Base-by-base conservation (phyloP, 345 rosid species). In the Arabidopsis arenosa region DNA sequence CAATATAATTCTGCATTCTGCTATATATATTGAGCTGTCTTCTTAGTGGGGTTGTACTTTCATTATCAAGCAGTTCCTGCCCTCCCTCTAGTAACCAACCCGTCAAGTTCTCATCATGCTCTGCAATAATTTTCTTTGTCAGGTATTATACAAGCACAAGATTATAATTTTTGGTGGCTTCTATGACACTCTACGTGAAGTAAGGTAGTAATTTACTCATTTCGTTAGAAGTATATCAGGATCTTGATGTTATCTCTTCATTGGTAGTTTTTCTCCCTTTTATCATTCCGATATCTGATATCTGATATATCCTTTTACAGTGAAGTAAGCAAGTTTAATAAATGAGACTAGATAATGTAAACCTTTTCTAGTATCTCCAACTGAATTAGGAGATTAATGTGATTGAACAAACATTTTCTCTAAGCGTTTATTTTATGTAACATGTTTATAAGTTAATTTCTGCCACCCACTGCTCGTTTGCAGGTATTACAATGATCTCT, bases 161-260 rank as follows among this genome's bases (percentile, higher is more conserved):
- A 86, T 94, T 74, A 80, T 94, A 66, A 77, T 90, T 76, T 94
- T 94, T 73, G 98, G 98, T 66, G 98, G 98, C 83, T 94, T 94
- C 86, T 94, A 94, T 70, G 97, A 94, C 75, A 94, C 98, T 53
- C 95, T 94, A 40, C 87, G 98, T 82, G 98, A 94, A 94, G 97
- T 94, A 83, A 94, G 98, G 98, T 94, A 83, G 91, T 81, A 59
- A 75, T 55, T 47, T 11, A 40, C 62, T 74, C 81, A 60, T 60
- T 78, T 52, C 9, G 7, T 57, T 52, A 21, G 8, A 63, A 12
- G 5, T 39, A 56, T 35, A 7, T 62, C 40, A 21, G n/a, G 21
- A 68, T 51, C 12, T 1, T 17, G 26, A 5, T 59, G 37, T 12
- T 32, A 30, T 33, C 33, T 23, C 33, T 68, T 61, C 1, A 21